Conservation (phyloP, 2,329 filamentous ascomycete genomes). For the Penicillium sp. region DNA sequence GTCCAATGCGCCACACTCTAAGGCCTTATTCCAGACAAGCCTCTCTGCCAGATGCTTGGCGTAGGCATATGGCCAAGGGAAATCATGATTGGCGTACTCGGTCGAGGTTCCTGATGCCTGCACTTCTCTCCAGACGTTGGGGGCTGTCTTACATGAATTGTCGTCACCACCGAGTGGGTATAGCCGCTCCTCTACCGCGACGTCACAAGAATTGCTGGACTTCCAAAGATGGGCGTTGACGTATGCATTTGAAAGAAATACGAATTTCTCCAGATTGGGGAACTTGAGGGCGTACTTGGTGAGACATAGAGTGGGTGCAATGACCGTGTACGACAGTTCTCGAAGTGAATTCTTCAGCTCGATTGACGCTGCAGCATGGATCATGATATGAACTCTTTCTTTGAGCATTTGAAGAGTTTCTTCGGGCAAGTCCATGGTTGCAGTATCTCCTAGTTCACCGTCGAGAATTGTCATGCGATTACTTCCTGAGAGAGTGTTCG, state of each 20-base stretch:
- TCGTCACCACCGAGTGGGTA: conserved; percentile 14
- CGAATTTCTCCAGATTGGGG: conserved; percentile 20
- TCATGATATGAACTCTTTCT: conserved; percentile 19
- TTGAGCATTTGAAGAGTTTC: conserved; percentile 21
- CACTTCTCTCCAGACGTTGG: conserved; percentile 15
- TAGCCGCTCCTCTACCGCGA: conserved; percentile 16
- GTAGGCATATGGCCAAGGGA: conserved; percentile 20
- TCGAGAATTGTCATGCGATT: conserved; percentile 19
- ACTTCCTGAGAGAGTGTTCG: conserved; percentile 12
- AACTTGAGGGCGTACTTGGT: conserved; percentile 22
- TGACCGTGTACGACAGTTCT: conserved; percentile 18
- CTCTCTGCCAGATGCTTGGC: conserved; percentile 18
- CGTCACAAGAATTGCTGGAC: conserved; percentile 10
- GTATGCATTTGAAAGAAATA: conserved; percentile 22
- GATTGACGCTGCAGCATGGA: conserved; percentile 19
- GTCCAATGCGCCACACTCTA: conserved; percentile 13
- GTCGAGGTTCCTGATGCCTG: conserved; percentile 17
- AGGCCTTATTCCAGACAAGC: conserved; percentile 15
- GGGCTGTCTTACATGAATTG: conserved; percentile 9
- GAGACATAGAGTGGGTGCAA: conserved; percentile 20
- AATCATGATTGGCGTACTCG: conserved; percentile 17
- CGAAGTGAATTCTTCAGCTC: conserved; percentile 18
- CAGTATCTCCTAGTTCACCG: conserved; percentile 21
- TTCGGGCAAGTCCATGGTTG: conserved; percentile 21
- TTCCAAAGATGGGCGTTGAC: conserved; percentile 23